phyloP scores from a whole-genome alignment of 208 protist species.

The Leishmania major region DNA sequence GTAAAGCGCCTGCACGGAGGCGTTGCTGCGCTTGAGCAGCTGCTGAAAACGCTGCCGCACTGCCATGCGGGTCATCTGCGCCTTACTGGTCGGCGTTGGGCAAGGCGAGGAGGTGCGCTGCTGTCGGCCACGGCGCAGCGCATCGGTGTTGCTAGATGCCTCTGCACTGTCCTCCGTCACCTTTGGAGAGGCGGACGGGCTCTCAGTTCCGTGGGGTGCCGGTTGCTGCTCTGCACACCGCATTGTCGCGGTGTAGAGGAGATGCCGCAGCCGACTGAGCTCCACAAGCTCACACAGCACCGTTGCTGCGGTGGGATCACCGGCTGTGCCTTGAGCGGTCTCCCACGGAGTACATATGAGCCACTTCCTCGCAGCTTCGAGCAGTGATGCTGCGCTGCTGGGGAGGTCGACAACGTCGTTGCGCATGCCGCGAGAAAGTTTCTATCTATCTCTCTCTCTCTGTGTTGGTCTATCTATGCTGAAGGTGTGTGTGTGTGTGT shows the following conservation, averaged over 20 bases:
- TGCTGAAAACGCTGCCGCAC: constrained; percentile 3
- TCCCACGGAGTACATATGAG: constrained; percentile 11
- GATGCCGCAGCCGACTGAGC: constrained; percentile 11
- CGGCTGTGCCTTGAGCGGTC: neutral
- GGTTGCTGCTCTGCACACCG: neutral
- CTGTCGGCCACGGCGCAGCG: neutral
- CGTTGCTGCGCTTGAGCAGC: neutral
- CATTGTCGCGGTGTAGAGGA: constrained; percentile 2
- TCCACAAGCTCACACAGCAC: constrained; percentile 31
- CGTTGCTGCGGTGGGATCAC: neutral
- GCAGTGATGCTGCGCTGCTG: neutral
- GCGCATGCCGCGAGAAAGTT: constrained; percentile 7
- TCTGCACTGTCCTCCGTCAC: neutral
- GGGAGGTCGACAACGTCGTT: neutral
- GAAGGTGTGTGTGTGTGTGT: neutral
- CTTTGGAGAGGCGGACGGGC: neutral
- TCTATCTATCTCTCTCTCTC: neutral
- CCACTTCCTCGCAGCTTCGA: constrained; percentile 10
- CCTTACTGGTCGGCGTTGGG: neutral
- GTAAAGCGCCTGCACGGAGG: constrained; percentile 4
- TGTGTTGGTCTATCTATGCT: neutral
- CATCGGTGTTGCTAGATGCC: neutral
- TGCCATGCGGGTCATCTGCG: neutral
- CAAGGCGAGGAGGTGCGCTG: neutral
- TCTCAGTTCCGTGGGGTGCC: neutral